Evolutionary conservation across 768 basidiomycete genomes (phyloP), one percentile per base, ranked within the genome.

Genomic region (Brasilioporus rufonigricans): DNA sequence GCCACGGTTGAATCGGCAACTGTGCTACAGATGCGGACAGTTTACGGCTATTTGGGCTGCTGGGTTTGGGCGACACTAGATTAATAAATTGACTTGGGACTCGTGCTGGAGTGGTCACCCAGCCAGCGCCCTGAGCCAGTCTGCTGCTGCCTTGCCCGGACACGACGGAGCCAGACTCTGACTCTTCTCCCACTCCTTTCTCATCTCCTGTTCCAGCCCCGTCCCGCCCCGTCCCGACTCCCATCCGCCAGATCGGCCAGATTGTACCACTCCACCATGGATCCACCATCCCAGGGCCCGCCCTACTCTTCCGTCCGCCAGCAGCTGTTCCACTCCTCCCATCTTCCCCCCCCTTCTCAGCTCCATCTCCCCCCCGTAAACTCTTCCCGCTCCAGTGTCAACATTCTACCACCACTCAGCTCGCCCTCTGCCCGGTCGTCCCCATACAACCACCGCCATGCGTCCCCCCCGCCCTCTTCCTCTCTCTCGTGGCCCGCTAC

Each of bases 291-390:
- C 5, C 64, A 71, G 32, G 68, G 68, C 51, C 61, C 65, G n/a
- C 60, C 67, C 12, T 66, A 67, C 59, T 55, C 66, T 4, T 49
- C 56, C 35, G 63, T 65, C 0, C 68, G 68, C 6, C 68, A 68
- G 13, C 72, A 72, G 45, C 70, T 76, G 49, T 78, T 77, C 60
- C 73, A 73, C 27, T 74, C 76, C 1, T 64, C 73, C 3, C 77
- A 77, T 59, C 75, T 77, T 26, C 77, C 77, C 0, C 77, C 76
- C 0, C 77, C 77, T 0, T 74, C 76, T 0, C 73, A 74, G 53
- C 68, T 78, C 18, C 75, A 74, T 48, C 69, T 74, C 14, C 66
- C 74, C 3, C 73, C 72, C 35, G 68, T 67, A 3, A 69, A 63
- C 53, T 51, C 73, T 19, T 64, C 71, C 23, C 70, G 75, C 57